Conservation (phyloP, 129 eudicot genomes). For the Tanacetum coccineum region DNA sequence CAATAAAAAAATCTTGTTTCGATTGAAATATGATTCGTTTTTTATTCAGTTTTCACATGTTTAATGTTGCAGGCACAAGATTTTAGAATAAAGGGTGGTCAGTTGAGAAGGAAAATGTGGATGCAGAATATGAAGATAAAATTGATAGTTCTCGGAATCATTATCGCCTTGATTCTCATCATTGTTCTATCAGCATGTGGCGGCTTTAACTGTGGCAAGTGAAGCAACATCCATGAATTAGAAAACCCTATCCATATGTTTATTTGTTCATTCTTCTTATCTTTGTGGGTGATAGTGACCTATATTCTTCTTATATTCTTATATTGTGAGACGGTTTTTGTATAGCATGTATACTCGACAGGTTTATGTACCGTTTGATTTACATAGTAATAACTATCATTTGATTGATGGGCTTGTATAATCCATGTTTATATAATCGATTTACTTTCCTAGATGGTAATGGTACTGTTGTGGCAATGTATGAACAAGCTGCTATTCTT, state of each 20-base stretch:
- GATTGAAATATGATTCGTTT: background rate
- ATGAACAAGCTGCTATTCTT: too few species aligned
- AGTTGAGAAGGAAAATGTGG: slow-evolving; percentile 97
- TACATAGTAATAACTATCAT: too few species aligned
- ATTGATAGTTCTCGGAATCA: slow-evolving; percentile 70
- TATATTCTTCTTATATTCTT: background rate
- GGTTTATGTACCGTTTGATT: slow-evolving; percentile 6
- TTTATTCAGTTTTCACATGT: background rate
- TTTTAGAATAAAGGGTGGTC: slow-evolving; percentile 73
- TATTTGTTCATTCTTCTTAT: slow-evolving; percentile 16
- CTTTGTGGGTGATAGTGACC: background rate
- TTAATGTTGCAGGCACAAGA: slow-evolving; percentile 70
- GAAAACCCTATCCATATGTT: slow-evolving; percentile 14
- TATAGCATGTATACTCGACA: slow-evolving; percentile 28
- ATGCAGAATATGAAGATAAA: slow-evolving; percentile 91
- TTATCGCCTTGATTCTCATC: slow-evolving; percentile 72
- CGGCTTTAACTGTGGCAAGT: slow-evolving; percentile 62
- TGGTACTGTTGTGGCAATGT: too few species aligned
- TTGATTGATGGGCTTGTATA: too few species aligned
- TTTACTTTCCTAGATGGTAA: too few species aligned
- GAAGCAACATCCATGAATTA: background rate
- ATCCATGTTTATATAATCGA: too few species aligned
- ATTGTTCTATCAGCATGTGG: slow-evolving; percentile 73
- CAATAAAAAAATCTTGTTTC: background rate
- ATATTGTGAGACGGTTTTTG: slow-evolving; percentile 28